Evolutionary conservation across 805 yeast genomes (phyloP).

Genomic region (Candida awuae): DNA sequence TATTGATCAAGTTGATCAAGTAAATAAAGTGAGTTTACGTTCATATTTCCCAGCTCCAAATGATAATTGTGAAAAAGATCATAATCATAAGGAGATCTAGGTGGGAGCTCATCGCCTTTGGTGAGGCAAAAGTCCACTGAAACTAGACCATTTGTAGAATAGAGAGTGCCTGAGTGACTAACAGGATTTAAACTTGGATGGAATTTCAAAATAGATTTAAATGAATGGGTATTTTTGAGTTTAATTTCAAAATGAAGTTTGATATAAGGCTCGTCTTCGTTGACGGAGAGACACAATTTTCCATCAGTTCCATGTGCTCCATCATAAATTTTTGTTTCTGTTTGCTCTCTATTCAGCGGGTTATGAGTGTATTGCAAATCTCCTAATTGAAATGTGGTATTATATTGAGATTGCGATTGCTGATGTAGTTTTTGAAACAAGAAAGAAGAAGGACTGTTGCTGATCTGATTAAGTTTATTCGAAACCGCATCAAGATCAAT

Average conservation of each 20-base stretch:
- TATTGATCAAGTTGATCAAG: conserved; percentile 11
- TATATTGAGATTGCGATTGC: background rate
- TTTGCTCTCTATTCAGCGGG: conserved; percentile 14
- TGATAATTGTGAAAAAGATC: conserved; percentile 19
- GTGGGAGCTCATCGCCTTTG: conserved; percentile 21
- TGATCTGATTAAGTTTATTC: conserved; percentile 7
- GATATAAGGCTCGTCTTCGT: conserved; percentile 21
- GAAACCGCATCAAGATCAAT: conserved; percentile 12
- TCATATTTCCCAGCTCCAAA: conserved; percentile 16
- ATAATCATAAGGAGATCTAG: conserved; percentile 24
- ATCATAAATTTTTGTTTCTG: background rate
- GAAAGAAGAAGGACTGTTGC: background rate
- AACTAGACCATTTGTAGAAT: conserved; percentile 7
- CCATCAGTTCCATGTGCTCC: background rate
- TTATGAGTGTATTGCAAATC: conserved; percentile 16
- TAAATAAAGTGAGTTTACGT: conserved; percentile 19
- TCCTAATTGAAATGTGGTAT: conserved; percentile 16
- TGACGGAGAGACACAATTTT: conserved; percentile 16
- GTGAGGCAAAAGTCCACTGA: conserved; percentile 14
- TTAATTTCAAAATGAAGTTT: conserved; percentile 14
- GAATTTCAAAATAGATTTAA: conserved; percentile 2
- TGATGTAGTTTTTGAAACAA: background rate
- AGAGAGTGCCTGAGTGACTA: conserved; percentile 8
- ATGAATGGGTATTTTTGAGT: background rate
- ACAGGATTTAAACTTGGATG: conserved; percentile 2